Evolutionary conservation across 441 rosid genomes (phyloP).

Genomic region (Pelargonium cotyledonis): DNA sequence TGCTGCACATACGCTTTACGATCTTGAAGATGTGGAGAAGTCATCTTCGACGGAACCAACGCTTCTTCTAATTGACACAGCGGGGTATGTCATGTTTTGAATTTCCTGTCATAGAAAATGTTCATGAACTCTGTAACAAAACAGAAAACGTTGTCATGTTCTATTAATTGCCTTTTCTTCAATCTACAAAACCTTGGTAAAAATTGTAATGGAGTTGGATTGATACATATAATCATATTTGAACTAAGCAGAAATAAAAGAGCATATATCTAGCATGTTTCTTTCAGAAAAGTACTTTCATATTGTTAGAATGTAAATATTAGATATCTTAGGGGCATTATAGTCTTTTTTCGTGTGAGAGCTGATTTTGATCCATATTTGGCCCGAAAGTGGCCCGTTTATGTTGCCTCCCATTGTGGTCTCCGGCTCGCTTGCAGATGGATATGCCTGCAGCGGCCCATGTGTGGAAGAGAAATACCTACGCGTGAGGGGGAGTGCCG

Average conservation of each 20-base stretch:
- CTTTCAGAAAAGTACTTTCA: conserved; percentile 2
- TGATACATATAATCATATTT: background rate
- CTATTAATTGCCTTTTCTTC: background rate
- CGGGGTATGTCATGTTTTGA: conserved; percentile 46
- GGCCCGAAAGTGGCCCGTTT: too few relatives aligned
- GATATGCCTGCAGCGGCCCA: too few relatives aligned
- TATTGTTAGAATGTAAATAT: too few relatives aligned
- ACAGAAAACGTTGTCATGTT: background rate
- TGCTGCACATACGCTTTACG: conserved; percentile 77
- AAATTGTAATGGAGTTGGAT: background rate
- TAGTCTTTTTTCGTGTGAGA: too few relatives aligned
- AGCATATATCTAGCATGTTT: conserved; percentile 9
- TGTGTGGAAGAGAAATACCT: too few relatives aligned
- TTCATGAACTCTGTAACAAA: background rate
- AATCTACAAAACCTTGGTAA: background rate
- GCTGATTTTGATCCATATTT: too few relatives aligned
- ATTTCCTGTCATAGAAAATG: background rate
- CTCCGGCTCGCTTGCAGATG: too few relatives aligned
- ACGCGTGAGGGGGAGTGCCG: too few relatives aligned
- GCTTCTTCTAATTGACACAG: conserved; percentile 72
- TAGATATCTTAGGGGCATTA: too few relatives aligned
- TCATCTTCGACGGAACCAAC: conserved; percentile 74
- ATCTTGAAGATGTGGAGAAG: conserved; percentile 63
- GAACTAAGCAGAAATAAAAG: background rate
- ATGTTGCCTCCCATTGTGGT: too few relatives aligned